Percentiles rank a stretch among this genome's conserved stretches.
Conservation (phyloP, 139 green algal genomes). For the Chloropicon primus region DNA sequence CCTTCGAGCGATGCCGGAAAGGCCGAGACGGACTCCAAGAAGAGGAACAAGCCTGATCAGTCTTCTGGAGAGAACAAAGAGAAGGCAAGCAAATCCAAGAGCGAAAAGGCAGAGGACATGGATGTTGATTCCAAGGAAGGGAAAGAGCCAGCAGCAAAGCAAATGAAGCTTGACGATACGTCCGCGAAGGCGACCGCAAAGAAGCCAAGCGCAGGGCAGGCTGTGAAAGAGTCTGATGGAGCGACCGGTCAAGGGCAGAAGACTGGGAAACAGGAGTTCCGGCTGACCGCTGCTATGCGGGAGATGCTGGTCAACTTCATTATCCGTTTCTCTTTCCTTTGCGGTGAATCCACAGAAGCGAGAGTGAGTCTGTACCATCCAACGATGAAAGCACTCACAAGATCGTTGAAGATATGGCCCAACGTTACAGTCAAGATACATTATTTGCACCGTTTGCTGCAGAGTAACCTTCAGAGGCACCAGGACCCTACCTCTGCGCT, state of each 20-base stretch:
- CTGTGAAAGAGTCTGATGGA: background rate
- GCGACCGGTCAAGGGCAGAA: background rate
- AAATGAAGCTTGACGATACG: background rate
- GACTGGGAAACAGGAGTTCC: conserved; percentile 32
- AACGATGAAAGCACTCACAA: conserved; percentile 25
- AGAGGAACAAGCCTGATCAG: background rate
- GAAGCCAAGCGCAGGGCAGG: background rate
- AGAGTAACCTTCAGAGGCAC: background rate
- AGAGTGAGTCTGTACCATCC: conserved; percentile 23
- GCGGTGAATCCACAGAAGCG: conserved; percentile 4
- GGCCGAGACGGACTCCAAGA: background rate
- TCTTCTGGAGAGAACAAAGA: background rate
- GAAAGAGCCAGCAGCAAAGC: background rate
- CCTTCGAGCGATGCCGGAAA: too few species aligned
- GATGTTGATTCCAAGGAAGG: background rate
- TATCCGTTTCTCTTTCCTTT: conserved; percentile 64
- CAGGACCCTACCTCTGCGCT: conserved; percentile 30
- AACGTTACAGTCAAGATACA: conserved; percentile 41
- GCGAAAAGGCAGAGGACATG: background rate
- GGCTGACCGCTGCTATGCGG: conserved; percentile 40
- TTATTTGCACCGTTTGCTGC: conserved; percentile 62
- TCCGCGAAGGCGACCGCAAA: background rate
- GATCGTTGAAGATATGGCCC: conserved; percentile 36
- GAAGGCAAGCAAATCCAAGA: background rate
- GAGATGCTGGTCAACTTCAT: conserved; percentile 82